Evolutionary conservation across 257 asterid genomes (phyloP).

Genomic region (Haberlea rhodopensis): DNA sequence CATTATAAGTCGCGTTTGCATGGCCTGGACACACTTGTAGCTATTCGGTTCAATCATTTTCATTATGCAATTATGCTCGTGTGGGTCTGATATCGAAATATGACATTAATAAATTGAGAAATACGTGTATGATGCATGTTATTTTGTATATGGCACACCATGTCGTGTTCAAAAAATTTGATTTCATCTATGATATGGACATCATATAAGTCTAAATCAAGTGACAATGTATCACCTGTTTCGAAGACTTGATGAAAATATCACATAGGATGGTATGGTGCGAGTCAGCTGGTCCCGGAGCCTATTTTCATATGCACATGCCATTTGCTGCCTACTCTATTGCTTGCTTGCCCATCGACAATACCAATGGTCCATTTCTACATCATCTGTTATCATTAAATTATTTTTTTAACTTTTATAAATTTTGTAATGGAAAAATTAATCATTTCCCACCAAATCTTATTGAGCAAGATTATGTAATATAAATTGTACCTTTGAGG

Average conservation of each 20-base stretch:
- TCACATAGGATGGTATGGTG: slow-evolving; percentile 25
- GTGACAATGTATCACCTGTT: not conserved
- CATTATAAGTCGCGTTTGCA: too few species aligned
- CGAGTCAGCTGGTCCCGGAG: slow-evolving; percentile 51
- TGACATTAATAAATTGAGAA: not conserved
- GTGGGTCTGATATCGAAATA: not conserved
- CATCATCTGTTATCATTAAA: slow-evolving; percentile 27
- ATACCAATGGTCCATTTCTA: slow-evolving; percentile 22
- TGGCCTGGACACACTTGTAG: too few species aligned
- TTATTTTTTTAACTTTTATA: too few species aligned
- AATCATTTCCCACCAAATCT: too few species aligned
- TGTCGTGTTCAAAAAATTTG: not conserved
- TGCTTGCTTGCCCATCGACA: slow-evolving; percentile 21
- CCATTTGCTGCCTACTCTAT: slow-evolving; percentile 30
- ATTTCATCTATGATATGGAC: not conserved
- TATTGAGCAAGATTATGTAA: too few species aligned
- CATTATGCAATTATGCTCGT: too few species aligned
- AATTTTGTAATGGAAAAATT: too few species aligned
- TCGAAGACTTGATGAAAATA: slow-evolving; percentile 5
- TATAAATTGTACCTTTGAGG: too few species aligned
- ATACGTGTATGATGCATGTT: not conserved
- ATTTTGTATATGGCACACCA: not conserved
- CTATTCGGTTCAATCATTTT: too few species aligned
- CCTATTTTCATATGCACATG: slow-evolving; percentile 51
- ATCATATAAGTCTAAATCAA: not conserved